A percentile compares a stretch with the other conserved stretches of the same genome.
Evolutionary conservation across 306 rosid genomes (phyloP).

Genomic region (Mimosa bimucronata): DNA sequence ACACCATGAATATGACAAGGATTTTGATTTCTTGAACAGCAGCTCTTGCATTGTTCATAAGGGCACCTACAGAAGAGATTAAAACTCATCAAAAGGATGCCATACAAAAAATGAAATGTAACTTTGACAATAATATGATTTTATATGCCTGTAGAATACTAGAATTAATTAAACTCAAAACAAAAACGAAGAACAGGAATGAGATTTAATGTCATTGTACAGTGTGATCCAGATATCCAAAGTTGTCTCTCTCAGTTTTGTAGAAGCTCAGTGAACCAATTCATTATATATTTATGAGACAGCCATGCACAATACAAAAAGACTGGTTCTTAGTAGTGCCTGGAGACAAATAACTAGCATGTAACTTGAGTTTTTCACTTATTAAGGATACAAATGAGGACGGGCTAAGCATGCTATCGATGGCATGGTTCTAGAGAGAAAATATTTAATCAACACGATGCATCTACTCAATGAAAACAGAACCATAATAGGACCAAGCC

Average conservation of each 20-base stretch:
- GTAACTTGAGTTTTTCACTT: background rate
- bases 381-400: background rate
- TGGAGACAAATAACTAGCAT: background rate
- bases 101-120: constrained; percentile 2
- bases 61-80: constrained; percentile 73
- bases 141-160: constrained; percentile 69
- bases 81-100: background rate
- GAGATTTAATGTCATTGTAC: background rate
- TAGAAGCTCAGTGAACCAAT: background rate
- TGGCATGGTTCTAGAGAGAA: background rate
- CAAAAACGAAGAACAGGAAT: constrained; percentile 1
- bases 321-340: background rate
- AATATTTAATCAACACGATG: background rate
- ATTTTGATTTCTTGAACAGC: constrained; percentile 92
- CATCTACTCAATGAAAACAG: background rate
- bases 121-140: background rate
- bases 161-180: constrained; percentile 20
- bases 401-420: background rate
- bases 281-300: background rate
- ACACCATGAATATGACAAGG: constrained; percentile 94
- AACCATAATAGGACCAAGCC: background rate
- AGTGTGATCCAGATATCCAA: background rate
- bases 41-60: constrained; percentile 87
- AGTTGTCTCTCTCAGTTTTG: background rate
- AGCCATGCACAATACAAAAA: background rate